Evolutionary conservation across 495 filamentous ascomycete species (phyloP).

Genomic region (Polyplosphaeria fusca): DNA sequence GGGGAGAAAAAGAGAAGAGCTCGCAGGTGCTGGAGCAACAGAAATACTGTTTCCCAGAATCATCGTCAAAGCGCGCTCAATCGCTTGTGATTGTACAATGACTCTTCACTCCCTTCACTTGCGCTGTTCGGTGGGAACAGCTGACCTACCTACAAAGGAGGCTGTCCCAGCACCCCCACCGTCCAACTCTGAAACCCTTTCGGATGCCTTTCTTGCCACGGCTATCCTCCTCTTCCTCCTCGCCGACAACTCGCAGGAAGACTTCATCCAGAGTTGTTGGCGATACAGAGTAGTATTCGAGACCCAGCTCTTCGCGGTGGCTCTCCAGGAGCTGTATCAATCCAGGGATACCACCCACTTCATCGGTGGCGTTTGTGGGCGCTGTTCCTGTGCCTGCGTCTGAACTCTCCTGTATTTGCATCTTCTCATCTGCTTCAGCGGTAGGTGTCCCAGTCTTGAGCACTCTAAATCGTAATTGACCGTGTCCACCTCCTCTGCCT

Average conservation of each 20-base stretch:
- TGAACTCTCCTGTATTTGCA: neutral
- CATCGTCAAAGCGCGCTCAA: no score
- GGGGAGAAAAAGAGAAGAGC: no score
- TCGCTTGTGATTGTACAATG: no score
- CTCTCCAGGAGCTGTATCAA: conserved; percentile 71
- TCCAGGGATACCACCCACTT: conserved; percentile 49
- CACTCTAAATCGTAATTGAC: conserved; percentile 75
- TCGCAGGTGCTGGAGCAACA: no score
- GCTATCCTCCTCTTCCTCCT: conserved; percentile 58
- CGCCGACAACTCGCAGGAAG: conserved; percentile 77
- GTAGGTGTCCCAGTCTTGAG: conserved; percentile 31
- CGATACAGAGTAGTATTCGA: conserved; percentile 77
- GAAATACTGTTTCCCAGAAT: no score
- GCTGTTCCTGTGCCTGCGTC: neutral
- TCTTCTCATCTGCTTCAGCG: conserved; percentile 21
- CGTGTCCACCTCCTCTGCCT: conserved; percentile 48
- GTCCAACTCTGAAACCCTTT: no score
- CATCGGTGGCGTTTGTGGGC: neutral
- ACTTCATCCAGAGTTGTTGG: conserved; percentile 87
- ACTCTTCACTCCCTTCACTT: no score
- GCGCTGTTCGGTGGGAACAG: no score
- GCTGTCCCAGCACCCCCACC: no score
- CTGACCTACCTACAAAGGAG: no score
- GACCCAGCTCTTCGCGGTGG: conserved; percentile 59
- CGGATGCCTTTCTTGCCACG: no score